Conservation (phyloP, 73 alveolate genomes). For the Tetrahymena borealis region DNA sequence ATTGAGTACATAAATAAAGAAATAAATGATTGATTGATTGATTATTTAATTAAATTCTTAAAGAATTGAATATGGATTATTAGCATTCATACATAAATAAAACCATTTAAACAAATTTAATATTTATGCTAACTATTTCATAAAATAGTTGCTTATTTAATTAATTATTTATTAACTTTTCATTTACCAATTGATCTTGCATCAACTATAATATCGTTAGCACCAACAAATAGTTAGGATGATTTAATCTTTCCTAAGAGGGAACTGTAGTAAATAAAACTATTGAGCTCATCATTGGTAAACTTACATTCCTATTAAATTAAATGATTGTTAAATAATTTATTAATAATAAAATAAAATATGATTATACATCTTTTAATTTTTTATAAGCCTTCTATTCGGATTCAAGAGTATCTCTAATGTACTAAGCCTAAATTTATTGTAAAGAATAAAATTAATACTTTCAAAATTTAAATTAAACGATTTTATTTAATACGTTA, state of each 20-base stretch:
- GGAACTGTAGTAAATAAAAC: background rate
- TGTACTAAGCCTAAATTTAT: background rate
- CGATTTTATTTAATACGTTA: too few species aligned
- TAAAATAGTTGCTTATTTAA: background rate
- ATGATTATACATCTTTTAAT: background rate
- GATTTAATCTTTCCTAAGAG: background rate
- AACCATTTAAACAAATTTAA: too few species aligned
- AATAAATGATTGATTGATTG: too few species aligned
- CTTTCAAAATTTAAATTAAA: too few species aligned
- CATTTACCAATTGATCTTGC: background rate
- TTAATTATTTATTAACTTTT: background rate
- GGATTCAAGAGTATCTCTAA: slow-evolving; percentile 9
- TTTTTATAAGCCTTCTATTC: slow-evolving; percentile 18
- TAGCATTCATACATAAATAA: too few species aligned
- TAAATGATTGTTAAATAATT: background rate
- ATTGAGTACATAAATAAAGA: too few species aligned
- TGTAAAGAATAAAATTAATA: background rate
- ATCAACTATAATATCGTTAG: background rate
- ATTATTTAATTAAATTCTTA: too few species aligned
- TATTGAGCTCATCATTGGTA: background rate
- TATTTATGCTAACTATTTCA: too few species aligned
- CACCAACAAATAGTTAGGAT: background rate
- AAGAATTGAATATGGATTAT: too few species aligned
- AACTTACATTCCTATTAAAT: background rate
- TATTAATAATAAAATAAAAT: background rate